These are phyloP conservation scores for Aspergillus sp. DNA, from an alignment of 2,329 filamentous ascomycete species.

Conservation along the genomic window DNA sequence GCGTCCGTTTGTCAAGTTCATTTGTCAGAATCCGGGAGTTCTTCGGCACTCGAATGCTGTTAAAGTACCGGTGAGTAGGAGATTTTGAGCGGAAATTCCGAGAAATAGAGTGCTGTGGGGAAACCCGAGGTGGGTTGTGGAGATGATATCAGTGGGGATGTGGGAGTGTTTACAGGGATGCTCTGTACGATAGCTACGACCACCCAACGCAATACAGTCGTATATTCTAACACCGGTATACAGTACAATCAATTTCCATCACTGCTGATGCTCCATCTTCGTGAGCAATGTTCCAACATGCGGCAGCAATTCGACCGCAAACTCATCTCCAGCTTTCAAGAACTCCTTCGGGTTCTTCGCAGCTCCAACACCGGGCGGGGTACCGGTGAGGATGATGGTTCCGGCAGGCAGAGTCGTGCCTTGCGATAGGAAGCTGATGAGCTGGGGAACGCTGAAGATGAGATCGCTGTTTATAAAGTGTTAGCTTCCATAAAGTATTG, in stretches of 20 bases:
- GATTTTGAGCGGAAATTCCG: too few relatives aligned
- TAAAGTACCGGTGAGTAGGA: too few relatives aligned
- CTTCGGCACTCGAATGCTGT: too few relatives aligned
- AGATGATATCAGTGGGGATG: background rate
- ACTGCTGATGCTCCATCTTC: constrained; percentile 32
- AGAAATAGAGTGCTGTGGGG: too few relatives aligned
- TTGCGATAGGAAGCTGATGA: constrained; percentile 35
- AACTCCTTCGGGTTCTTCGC: constrained; percentile 37
- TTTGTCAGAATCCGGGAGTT: too few relatives aligned
- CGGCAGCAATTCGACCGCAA: constrained; percentile 44
- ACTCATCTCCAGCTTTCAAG: constrained; percentile 41
- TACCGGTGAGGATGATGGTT: constrained; percentile 40
- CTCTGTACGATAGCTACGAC: too few relatives aligned
- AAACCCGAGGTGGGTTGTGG: background rate
- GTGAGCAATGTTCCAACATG: constrained; percentile 45
- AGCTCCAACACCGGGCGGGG: constrained; percentile 37
- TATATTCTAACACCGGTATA: background rate
- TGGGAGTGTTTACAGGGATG: background rate
- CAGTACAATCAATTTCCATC: background rate
- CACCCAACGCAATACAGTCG: background rate
- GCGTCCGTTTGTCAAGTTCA: too few relatives aligned
- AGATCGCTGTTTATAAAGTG: constrained; percentile 39
- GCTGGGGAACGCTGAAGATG: constrained; percentile 47
- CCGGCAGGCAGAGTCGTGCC: constrained; percentile 38
- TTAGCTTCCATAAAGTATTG: constrained; percentile 5